Evolutionary conservation across 805 yeast genomes (phyloP), one percentile per base, ranked within the genome.

Genomic region (Maudiozyma saulgeensis): DNA sequence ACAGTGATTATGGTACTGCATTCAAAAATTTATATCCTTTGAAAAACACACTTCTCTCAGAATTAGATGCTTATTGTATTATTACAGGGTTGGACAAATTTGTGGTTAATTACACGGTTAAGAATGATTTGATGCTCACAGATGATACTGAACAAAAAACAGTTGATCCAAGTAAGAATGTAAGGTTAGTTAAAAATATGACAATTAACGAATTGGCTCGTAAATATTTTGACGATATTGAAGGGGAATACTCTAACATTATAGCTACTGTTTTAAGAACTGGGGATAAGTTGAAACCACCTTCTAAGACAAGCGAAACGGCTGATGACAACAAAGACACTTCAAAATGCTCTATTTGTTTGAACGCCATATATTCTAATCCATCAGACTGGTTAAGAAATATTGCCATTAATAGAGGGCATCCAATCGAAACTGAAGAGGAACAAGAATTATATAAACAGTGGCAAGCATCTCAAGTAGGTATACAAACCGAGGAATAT

Each of bases 211-310:
- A 87, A 59, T 73, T 91, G 45, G 81, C 89, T 1, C 71, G 79
- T 26, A 77, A 80, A 45, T 91, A 91, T 64, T 87, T 87, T 57
- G 74, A 71, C 31, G 73, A 74, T 34, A 79, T 90, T 23, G 96
- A 87, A 59, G 74, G 74, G 6, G 89, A 81, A 15, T 89, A 89
- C 61, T 89, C 96, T 0, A 87, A 91, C 49, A 86, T 91, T 2
- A 89, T 90, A 2, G 84, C 96, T 0, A 90, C 98, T 0, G 97
- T 91, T 19, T 89, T 89, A 13, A 82, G 87, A 55, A 89, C 96
- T 0, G 96, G 93, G 5, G 82, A 82, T 44, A 89, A 91, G 62
- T 67, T 90, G 43, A 75, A 74, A 1, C 72, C 72, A 7, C 87
- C 86, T 0, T 61, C 18, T 13, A n/a, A 12, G 15, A 12, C 13